Percentiles rank a stretch among this genome's conserved stretches.
Conservation (phyloP, 2,329 filamentous ascomycete genomes). For the Didymellaceae sp. region DNA sequence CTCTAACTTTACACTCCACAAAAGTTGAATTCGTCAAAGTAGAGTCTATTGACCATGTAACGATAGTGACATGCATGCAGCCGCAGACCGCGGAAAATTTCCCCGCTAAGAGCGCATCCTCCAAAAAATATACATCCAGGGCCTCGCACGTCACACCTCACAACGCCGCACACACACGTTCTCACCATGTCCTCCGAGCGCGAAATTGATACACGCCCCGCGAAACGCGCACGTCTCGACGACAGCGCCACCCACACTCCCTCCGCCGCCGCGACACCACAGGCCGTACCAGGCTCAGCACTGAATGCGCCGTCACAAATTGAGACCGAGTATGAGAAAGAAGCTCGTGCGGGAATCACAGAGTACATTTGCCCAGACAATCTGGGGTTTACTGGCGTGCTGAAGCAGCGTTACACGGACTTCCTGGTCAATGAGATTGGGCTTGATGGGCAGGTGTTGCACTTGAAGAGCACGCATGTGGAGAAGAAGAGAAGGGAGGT, state of each 20-base stretch:
- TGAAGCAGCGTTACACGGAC: conserved; percentile 84
- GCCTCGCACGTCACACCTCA: conserved; percentile 5
- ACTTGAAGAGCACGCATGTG: conserved; percentile 62
- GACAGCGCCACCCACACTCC: conserved; percentile 19
- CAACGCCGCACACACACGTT: not conserved
- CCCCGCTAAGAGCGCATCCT: conserved; percentile 27
- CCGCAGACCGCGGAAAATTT: conserved; percentile 31
- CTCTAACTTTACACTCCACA: too few relatives aligned
- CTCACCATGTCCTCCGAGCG: conserved; percentile 25
- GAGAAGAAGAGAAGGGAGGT: conserved; percentile 23
- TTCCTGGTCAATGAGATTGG: conserved; percentile 91
- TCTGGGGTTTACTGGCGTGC: conserved; percentile 65
- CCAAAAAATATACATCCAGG: conserved; percentile 1
- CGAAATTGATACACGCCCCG: conserved; percentile 31
- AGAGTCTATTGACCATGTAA: too few relatives aligned
- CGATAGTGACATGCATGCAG: not conserved
- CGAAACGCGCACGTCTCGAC: conserved; percentile 45
- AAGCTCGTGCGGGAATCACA: conserved; percentile 64
- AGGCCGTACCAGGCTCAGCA: conserved; percentile 20
- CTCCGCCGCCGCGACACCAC: conserved; percentile 19
- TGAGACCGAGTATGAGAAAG: conserved; percentile 48
- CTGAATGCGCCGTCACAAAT: conserved; percentile 18
- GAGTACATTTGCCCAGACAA: conserved; percentile 66
- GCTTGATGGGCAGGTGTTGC: conserved; percentile 75
- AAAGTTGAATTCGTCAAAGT: too few relatives aligned